Evolutionary conservation across 257 asterid genomes (phyloP), one percentile per base, ranked within the genome.

Genomic region (Oldenlandia corymbosa): DNA sequence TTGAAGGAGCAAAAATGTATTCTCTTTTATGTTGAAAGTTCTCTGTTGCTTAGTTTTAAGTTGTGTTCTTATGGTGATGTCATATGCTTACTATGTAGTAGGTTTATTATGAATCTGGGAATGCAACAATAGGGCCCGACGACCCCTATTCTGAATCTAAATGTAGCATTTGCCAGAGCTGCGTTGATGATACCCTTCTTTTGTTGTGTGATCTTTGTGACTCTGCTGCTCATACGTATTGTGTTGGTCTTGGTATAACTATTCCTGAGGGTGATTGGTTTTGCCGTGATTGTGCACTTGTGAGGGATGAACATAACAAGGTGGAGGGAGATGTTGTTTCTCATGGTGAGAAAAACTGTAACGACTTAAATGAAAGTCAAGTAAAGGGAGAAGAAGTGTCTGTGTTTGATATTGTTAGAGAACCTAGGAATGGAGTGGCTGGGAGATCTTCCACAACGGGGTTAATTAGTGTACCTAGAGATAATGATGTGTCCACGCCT

Each of bases 181-280:
- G 68, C 10, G 66, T 68, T 4, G 83, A 87, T 68, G 94, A 87
- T 30, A 60, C 71, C 74, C 74, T 81, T 64, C 75, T 87, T 50
- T 85, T 87, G 59, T 63, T 87, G 67, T 87, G 95, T 56, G 95
- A 87, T 68, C 90, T 87, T 58, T 87, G 95, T 48, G 95, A 87
- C 67, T 70, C 77, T 68, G 84, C 85, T 57, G 68, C 83, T 73
- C 95, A 85, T 79, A 85, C 90, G 39, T 79, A 81, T 59, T 87
- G 94, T 46, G 83, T 79, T 77, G 91, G 91, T 66, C 85, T 85
- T 14, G 90, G 88, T 59, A 69, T 61, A 23, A 76, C 83, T 48
- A 81, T 85, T 76, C 95, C 95, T 1, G 95, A 85, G 61, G 93
- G 87, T 58, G 95, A 87, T 70, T 87, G 95, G 95, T 87, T 79